A percentile compares a stretch with the other conserved stretches of the same genome.
Evolutionary conservation across 176 grass and related monocot genomes (phyloP).

Genomic region (Carex scoparia): DNA sequence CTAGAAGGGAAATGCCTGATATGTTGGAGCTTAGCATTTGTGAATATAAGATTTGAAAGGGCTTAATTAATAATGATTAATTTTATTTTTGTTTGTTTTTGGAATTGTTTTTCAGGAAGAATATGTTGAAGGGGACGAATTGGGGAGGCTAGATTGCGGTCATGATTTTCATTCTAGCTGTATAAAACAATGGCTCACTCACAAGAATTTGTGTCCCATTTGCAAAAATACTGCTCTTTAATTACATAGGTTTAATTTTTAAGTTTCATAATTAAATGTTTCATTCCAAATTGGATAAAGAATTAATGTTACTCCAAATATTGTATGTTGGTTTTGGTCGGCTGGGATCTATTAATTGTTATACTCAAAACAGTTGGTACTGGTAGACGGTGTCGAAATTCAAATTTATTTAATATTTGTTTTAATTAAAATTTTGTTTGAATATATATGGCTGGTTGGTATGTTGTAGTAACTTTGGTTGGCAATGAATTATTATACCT

Average conservation of each 20-base stretch:
- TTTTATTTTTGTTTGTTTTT: not conserved
- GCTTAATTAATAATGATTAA: not conserved
- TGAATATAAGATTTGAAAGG: not conserved
- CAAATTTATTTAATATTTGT: conserved; percentile 27
- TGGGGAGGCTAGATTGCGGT: conserved; percentile 67
- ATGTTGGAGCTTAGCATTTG: not conserved
- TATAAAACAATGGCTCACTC: conserved; percentile 75
- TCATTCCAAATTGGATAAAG: conserved; percentile 22
- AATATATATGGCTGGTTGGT: not conserved
- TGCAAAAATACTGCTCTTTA: conserved; percentile 69
- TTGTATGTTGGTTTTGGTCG: conserved; percentile 13
- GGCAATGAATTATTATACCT: not conserved
- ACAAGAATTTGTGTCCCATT: conserved; percentile 78
- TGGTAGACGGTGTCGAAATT: conserved; percentile 14
- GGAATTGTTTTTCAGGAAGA: conserved; percentile 52
- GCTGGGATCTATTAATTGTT: not conserved
- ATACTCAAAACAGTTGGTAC: not conserved
- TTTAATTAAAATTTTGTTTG: conserved; percentile 23
- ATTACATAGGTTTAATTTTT: conserved; percentile 28
- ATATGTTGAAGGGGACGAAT: conserved; percentile 52
- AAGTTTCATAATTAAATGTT: conserved; percentile 7
- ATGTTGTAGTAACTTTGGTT: not conserved
- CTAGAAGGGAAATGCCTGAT: not conserved
- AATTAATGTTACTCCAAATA: conserved; percentile 4
- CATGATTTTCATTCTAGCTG: conserved; percentile 64